Percentiles rank a stretch among this genome's conserved stretches.
phyloP scores from a whole-genome alignment of 169 alveolate species.

The Plasmodium fragile region DNA sequence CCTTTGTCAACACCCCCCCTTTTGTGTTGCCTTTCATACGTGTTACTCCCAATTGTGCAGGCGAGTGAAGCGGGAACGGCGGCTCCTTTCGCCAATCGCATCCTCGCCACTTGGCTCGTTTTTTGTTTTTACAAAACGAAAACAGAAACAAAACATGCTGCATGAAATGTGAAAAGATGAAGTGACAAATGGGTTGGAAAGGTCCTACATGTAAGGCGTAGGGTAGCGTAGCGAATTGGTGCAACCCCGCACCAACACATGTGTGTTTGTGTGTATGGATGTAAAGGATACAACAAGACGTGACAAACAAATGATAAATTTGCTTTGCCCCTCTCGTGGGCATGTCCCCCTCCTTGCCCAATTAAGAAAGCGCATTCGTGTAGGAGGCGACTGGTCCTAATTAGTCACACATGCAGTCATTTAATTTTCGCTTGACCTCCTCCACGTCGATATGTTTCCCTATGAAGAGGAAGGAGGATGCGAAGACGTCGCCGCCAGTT shows the following conservation, averaged over 20 bases:
- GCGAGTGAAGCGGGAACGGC: neutral
- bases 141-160: neutral
- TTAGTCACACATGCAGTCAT: slow-evolving; percentile 27
- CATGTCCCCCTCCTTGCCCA: neutral
- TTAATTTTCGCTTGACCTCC: slow-evolving; percentile 13
- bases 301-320: neutral
- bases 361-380: neutral
- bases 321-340: too few relatives aligned
- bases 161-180: neutral
- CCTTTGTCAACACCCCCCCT: neutral
- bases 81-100: neutral
- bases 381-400: neutral
- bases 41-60: neutral
- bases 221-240: neutral
- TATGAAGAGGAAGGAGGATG: slow-evolving; percentile 60
- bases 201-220: neutral
- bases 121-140: slow-evolving; percentile 8
- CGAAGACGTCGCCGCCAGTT: slow-evolving; percentile 1
- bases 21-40: neutral
- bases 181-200: neutral
- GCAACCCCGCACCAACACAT: neutral
- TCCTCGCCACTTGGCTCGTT: slow-evolving; percentile 1
- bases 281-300: neutral
- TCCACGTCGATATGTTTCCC: slow-evolving; percentile 67
- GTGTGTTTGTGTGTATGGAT: neutral